These are phyloP conservation scores for Quillaja saponaria DNA, from an alignment of 306 rosid species.

Conservation along the genomic window DNA sequence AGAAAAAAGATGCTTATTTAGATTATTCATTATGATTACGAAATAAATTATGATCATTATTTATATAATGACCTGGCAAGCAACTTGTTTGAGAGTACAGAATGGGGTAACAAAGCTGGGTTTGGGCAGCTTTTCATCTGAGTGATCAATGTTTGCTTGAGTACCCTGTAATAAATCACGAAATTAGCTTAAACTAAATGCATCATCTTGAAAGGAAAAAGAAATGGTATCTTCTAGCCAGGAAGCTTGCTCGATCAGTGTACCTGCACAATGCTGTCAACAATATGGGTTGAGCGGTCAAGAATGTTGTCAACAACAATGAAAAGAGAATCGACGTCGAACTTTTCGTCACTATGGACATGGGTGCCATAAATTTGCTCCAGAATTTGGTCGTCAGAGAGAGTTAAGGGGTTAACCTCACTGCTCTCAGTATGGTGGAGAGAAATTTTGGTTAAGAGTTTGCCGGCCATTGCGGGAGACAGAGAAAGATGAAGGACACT, in stretches of 20 bases:
- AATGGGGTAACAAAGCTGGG: background rate
- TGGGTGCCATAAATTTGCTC: constrained; percentile 12
- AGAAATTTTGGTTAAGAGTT: background rate
- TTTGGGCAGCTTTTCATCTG: constrained; percentile 4
- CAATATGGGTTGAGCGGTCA: constrained; percentile 6
- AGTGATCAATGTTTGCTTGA: background rate
- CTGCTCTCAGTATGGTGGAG: background rate
- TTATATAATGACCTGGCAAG: constrained; percentile 1
- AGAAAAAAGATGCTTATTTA: no score
- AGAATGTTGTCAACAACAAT: constrained; percentile 2
- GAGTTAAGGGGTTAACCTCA: constrained; percentile 1
- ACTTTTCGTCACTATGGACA: constrained; percentile 8
- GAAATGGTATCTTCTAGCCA: no score
- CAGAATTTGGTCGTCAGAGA: constrained; percentile 6
- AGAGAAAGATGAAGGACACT: no score
- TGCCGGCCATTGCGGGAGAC: background rate
- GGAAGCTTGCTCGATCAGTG: no score
- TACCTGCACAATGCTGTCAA: constrained; percentile 11
- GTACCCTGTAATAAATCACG: constrained; percentile 3
- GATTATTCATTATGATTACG: background rate
- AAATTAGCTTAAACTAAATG: background rate
- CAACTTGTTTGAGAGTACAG: constrained; percentile 3
- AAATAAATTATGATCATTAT: background rate
- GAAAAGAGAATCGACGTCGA: constrained; percentile 17
- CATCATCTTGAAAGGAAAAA: no score